Evolutionary conservation across 495 filamentous ascomycete genomes (phyloP).

Genomic region (Penicillium coffeae): DNA sequence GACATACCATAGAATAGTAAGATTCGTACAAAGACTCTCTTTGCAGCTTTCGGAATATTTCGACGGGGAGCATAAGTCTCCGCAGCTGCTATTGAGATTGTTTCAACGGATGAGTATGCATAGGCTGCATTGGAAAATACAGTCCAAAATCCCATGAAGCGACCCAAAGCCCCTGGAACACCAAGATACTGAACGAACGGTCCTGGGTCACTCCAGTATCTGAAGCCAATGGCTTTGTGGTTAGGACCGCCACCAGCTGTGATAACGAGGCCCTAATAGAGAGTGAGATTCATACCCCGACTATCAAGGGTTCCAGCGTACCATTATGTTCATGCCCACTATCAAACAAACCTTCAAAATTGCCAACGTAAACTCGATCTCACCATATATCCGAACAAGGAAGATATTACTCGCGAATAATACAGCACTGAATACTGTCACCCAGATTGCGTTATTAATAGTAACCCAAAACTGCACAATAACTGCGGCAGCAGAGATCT

Average conservation of each 20-base stretch:
- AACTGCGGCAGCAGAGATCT: constrained; percentile 40
- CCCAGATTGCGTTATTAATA: constrained; percentile 33
- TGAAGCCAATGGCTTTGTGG: constrained; percentile 13
- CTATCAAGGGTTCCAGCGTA: not conserved
- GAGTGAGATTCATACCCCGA: not conserved
- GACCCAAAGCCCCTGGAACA: constrained; percentile 25
- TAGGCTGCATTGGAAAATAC: constrained; percentile 66
- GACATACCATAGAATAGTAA: constrained; percentile 55
- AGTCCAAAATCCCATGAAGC: constrained; percentile 68
- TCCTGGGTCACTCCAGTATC: constrained; percentile 15
- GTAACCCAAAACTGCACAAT: constrained; percentile 45
- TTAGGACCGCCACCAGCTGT: constrained; percentile 22
- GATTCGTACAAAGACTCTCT: constrained; percentile 72
- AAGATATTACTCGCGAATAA: constrained; percentile 40
- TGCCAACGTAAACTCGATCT: constrained; percentile 40
- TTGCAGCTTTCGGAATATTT: constrained; percentile 69
- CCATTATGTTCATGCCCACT: constrained; percentile 44
- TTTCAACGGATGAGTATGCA: constrained; percentile 71
- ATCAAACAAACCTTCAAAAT: constrained; percentile 39
- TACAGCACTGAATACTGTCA: constrained; percentile 39
- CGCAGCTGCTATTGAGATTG: constrained; percentile 49
- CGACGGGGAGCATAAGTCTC: constrained; percentile 66
- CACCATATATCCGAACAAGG: constrained; percentile 39
- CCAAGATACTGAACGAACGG: constrained; percentile 17
- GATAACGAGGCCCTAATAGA: constrained; percentile 34